These are phyloP conservation scores for Murraya koenigii DNA, from an alignment of 345 rosid genomes.

Conservation along the genomic window DNA sequence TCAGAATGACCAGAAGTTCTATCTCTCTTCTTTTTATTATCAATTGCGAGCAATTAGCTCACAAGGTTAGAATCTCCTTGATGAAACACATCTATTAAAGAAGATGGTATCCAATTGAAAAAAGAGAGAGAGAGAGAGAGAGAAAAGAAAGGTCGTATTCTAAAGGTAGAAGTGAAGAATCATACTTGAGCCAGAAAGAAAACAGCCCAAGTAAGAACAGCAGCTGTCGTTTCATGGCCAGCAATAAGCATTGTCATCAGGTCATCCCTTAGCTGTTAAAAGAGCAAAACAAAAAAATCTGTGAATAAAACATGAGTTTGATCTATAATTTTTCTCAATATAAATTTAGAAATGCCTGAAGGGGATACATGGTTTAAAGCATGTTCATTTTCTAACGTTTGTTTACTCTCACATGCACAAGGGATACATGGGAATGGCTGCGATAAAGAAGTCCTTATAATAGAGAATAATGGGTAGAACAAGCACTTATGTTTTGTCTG, in stretches of 20 bases:
- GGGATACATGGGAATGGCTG: not conserved
- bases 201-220: conserved; percentile 97
- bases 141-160: not conserved
- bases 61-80: not conserved
- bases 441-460: not conserved
- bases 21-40: not conserved
- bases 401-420: not conserved
- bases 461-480: not conserved
- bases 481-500: not conserved
- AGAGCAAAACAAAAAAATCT: not conserved
- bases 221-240: conserved; percentile 97
- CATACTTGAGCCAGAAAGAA: conserved; percentile 87
- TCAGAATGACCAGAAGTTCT: conserved; percentile 2
- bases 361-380: not conserved
- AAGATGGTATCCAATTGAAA: not conserved
- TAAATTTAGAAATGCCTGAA: not conserved
- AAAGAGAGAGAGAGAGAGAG: not conserved
- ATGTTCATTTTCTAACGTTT: not conserved
- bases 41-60: not conserved
- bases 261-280: conserved; percentile 82
- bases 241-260: conserved; percentile 94
- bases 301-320: conserved; percentile 1
- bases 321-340: not conserved
- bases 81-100: not conserved
- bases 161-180: conserved; percentile 10